Evolutionary conservation across 768 basidiomycete genomes (phyloP).

Genomic region (Tubosaeta sp.): DNA sequence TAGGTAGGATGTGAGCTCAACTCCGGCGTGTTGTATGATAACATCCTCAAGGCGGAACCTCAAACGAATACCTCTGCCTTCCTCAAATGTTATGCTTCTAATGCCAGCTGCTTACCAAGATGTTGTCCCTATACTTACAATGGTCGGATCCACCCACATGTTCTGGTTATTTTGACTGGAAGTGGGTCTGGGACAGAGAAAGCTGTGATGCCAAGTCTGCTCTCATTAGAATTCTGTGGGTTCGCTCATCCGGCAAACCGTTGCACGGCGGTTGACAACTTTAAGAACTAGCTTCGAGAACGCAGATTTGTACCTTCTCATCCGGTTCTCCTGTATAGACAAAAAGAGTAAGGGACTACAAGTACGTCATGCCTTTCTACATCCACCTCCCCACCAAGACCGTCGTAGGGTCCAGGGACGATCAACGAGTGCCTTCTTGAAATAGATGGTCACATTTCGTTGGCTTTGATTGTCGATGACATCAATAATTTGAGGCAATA

Average conservation of each 20-base stretch:
- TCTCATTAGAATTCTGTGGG: slow-evolving; percentile 34
- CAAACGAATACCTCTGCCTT: slow-evolving; percentile 53
- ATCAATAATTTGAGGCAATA: slow-evolving; percentile 34
- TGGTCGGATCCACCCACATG: slow-evolving; percentile 49
- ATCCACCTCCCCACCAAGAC: neutral
- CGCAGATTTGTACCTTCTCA: slow-evolving; percentile 28
- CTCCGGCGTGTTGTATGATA: neutral
- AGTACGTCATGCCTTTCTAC: slow-evolving; percentile 22
- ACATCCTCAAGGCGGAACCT: slow-evolving; percentile 38
- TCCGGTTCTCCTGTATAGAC: slow-evolving; percentile 38
- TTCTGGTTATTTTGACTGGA: slow-evolving; percentile 43
- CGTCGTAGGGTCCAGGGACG: slow-evolving; percentile 36
- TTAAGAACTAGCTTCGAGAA: slow-evolving; percentile 27
- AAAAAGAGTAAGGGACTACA: slow-evolving; percentile 40
- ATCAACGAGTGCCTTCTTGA: slow-evolving; percentile 39
- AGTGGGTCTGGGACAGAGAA: slow-evolving; percentile 48
- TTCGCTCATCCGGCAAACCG: neutral
- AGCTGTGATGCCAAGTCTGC: slow-evolving; percentile 42
- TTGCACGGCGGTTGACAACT: neutral
- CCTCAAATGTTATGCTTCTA: slow-evolving; percentile 49
- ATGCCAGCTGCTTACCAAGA: slow-evolving; percentile 49
- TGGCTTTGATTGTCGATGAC: slow-evolving; percentile 59
- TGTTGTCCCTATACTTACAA: slow-evolving; percentile 46
- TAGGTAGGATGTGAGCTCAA: slow-evolving; percentile 26
- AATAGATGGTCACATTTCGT: slow-evolving; percentile 45